Base-by-base conservation (phyloP, 176 grass and related monocot genomes). In the Areca catechu region DNA sequence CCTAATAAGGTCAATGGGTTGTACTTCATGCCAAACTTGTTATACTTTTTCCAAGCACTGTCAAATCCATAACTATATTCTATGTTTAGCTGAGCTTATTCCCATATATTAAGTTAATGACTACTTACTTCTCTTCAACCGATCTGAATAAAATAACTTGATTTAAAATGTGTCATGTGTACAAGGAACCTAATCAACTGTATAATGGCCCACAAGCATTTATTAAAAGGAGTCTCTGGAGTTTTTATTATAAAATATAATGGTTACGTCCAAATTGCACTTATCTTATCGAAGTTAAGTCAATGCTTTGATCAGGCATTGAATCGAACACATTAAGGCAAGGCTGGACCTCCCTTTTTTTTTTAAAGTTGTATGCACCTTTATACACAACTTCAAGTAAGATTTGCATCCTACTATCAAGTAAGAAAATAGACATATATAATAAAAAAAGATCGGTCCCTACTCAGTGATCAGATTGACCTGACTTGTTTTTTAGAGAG, bases 251-350 rank as follows among this genome's bases (percentile, higher is more conserved):
- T 58, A 71, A 55, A 22, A 50, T 16, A 3, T 59, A 61, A 70
- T 67, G 72, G 66, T 73, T 59, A 76, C 54, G 65, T 23, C 22
- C 54, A 79, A 63, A 34, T 47, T 50, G 77, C 48, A 53, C 21
- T 29, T 86, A 83, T 24, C 61, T 71, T 77, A 79, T 30, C 72
- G 47, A 57, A 2, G 47, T 54, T 54, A 78, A 50, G 80, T 84
- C 77, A 93, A 78, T 84, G 74, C 67, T 73, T 75, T 58, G 65
- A 81, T 84, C 80, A 80, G 49, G 49, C 63, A 61, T 59, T 77
- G 56, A 75, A 61, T 64, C 78, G n/a, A 65, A 54, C 57, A 71
- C 15, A 21, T 69, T 18, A 66, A 52, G 22, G 18, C 16, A 50
- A 68, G 10, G 18, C 50, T 68, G 53, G 12, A 68, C 19, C 17